phyloP scores from a whole-genome alignment of 371 early-diverging fungal genomes.

The Apophysomyces trapeziformis region DNA sequence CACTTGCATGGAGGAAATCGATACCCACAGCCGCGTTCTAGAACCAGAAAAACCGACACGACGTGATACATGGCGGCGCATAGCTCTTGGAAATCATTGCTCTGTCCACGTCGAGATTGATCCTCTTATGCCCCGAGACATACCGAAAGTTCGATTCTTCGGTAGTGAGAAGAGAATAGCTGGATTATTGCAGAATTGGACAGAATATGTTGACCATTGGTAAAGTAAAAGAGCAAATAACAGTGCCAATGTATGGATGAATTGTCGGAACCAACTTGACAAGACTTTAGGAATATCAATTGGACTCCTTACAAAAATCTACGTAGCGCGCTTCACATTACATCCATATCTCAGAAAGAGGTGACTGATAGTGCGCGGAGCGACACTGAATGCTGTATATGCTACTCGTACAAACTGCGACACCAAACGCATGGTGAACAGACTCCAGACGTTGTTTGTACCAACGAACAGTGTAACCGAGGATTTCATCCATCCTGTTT shows the following conservation, averaged over 20 bases:
- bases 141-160: conserved; percentile 41
- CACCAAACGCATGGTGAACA: conserved; percentile 1
- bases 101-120: conserved; percentile 44
- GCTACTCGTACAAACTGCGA: conserved; percentile 45
- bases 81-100: conserved; percentile 49
- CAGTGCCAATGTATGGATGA: too few relatives aligned
- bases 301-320: conserved; percentile 17
- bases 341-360: conserved; percentile 5
- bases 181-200: conserved; percentile 30
- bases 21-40: conserved; percentile 37
- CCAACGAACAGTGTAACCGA: conserved; percentile 36
- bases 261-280: not conserved
- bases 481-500: conserved; percentile 48
- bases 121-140: conserved; percentile 21
- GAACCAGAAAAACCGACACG: conserved; percentile 44
- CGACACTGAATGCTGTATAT: conserved; percentile 50
- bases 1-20: conserved; percentile 46
- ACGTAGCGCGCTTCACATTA: conserved; percentile 1
- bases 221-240: not conserved
- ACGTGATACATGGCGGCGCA: conserved; percentile 40
- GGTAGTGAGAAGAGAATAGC: conserved; percentile 40
- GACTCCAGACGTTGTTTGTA: conserved; percentile 42
- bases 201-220: not conserved
- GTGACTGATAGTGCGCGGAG: not conserved
- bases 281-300: conserved; percentile 1